A percentile compares a stretch with the other conserved stretches of the same genome.
Evolutionary conservation across 352 stramenopile genomes (phyloP).

Genomic region (Phytophthora cajani): DNA sequence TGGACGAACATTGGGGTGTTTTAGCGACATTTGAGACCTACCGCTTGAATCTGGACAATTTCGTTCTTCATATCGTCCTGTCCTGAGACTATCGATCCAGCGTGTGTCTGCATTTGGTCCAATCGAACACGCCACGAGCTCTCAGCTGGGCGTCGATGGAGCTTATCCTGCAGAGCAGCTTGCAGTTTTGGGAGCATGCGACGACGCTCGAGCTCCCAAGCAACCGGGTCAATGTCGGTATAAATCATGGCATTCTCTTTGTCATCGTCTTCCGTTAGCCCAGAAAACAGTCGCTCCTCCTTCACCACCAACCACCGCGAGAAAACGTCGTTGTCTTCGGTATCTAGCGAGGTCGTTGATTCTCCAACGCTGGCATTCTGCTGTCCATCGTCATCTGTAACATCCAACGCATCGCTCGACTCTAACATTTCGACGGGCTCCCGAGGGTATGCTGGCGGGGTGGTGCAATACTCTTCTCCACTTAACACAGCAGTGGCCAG

Average conservation of each 20-base stretch:
- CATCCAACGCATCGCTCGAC: slow-evolving; percentile 51
- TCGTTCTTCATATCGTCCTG: slow-evolving; percentile 19
- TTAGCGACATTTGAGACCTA: slow-evolving; percentile 12
- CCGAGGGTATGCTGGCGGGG: slow-evolving; percentile 38
- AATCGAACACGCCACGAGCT: slow-evolving; percentile 39
- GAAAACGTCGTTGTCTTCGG: slow-evolving; percentile 44
- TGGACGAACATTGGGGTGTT: neutral
- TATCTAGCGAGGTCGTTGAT: slow-evolving; percentile 37
- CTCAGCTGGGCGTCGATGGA: slow-evolving; percentile 20
- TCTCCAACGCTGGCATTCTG: slow-evolving; percentile 31
- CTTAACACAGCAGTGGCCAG: slow-evolving; percentile 51
- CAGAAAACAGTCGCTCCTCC: slow-evolving; percentile 25
- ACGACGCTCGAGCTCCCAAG: slow-evolving; percentile 48
- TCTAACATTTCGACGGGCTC: slow-evolving; percentile 56
- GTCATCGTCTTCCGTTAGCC: slow-evolving; percentile 8
- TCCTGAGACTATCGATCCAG: slow-evolving; percentile 19
- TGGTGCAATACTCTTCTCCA: slow-evolving; percentile 19
- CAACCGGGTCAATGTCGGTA: slow-evolving; percentile 42
- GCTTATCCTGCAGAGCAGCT: slow-evolving; percentile 29
- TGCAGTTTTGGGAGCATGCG: slow-evolving; percentile 50
- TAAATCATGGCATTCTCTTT: slow-evolving; percentile 47
- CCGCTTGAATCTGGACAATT: slow-evolving; percentile 36
- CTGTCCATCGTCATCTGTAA: slow-evolving; percentile 41
- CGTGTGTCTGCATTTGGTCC: slow-evolving; percentile 38
- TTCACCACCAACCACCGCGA: slow-evolving; percentile 54